A percentile compares a stretch with the other conserved stretches of the same genome.
These are phyloP conservation scores for Megacollybia marginata DNA, from an alignment of 768 basidiomycete genomes.

Conservation along the genomic window DNA sequence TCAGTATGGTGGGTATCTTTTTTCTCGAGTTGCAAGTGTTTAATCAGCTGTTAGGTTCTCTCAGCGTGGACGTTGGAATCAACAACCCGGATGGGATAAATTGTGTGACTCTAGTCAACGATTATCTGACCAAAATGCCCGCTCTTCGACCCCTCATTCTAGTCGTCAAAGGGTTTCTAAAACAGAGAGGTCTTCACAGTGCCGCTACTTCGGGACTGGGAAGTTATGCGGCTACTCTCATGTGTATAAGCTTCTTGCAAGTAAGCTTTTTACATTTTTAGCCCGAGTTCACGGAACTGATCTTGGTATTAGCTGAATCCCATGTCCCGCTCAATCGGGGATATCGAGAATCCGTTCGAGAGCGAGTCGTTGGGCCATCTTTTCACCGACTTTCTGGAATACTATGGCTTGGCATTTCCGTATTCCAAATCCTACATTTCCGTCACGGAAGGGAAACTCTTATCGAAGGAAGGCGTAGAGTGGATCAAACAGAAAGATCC, in stretches of 20 bases:
- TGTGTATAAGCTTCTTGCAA: slow-evolving; percentile 66
- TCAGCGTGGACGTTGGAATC: slow-evolving; percentile 60
- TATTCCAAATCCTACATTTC: slow-evolving; percentile 35
- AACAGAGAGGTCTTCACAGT: slow-evolving; percentile 52
- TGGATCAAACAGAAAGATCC: slow-evolving; percentile 21
- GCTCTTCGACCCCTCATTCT: slow-evolving; percentile 54
- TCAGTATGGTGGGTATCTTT: slow-evolving; percentile 23
- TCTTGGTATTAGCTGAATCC: slow-evolving; percentile 48
- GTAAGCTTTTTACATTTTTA: slow-evolving; percentile 25
- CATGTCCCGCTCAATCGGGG: slow-evolving; percentile 38
- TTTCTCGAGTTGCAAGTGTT: background rate
- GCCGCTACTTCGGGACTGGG: slow-evolving; percentile 57
- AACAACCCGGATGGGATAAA: slow-evolving; percentile 53
- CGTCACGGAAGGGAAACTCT: slow-evolving; percentile 22
- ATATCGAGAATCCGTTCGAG: slow-evolving; percentile 36
- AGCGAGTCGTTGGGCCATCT: slow-evolving; percentile 50
- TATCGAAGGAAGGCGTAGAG: slow-evolving; percentile 25
- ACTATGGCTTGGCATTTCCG: slow-evolving; percentile 46
- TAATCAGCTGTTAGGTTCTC: slow-evolving; percentile 29
- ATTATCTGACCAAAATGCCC: slow-evolving; percentile 45
- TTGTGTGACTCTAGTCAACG: slow-evolving; percentile 44
- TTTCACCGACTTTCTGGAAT: slow-evolving; percentile 56
- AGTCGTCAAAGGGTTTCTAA: slow-evolving; percentile 55
- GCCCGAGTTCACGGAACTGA: background rate
- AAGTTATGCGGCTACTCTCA: slow-evolving; percentile 57